Conservation (phyloP, 2,329 filamentous ascomycete species). For the Aureobasidium melanogenum region DNA sequence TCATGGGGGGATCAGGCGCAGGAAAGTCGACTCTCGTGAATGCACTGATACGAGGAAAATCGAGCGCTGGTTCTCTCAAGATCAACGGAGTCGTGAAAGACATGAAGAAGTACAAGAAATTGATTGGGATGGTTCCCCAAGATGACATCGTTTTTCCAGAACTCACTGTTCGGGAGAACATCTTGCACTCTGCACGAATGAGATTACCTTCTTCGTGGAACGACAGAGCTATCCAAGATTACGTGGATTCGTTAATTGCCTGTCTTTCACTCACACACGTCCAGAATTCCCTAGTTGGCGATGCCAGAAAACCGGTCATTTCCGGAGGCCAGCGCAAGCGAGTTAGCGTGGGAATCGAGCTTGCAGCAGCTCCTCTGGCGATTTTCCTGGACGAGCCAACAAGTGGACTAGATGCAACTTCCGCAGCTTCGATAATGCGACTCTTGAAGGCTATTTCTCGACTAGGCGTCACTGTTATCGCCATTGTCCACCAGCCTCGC, state of each 20-base stretch:
- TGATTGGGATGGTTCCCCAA: constrained; percentile 55
- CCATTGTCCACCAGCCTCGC: constrained; percentile 53
- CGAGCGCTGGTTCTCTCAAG: constrained; percentile 42
- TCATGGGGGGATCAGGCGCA: constrained; percentile 54
- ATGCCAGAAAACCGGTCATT: constrained; percentile 42
- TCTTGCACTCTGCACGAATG: constrained; percentile 49
- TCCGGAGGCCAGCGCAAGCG: constrained; percentile 50
- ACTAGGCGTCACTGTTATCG: constrained; percentile 49
- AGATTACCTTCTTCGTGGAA: constrained; percentile 46
- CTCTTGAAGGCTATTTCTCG: constrained; percentile 46
- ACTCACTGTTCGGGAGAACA: constrained; percentile 54
- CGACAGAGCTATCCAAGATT: constrained; percentile 40
- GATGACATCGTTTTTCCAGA: constrained; percentile 53
- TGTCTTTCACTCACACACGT: constrained; percentile 46
- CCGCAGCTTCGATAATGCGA: constrained; percentile 48
- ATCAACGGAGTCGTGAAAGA: constrained; percentile 41
- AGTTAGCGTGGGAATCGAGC: constrained; percentile 51
- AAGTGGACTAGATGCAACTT: constrained; percentile 39
- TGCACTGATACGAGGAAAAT: constrained; percentile 50
- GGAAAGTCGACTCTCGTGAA: constrained; percentile 54
- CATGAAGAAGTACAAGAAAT: constrained; percentile 47
- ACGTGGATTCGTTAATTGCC: constrained; percentile 49
- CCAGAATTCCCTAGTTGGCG: constrained; percentile 44
- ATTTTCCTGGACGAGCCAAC: constrained; percentile 28
- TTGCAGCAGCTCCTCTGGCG: constrained; percentile 48